phyloP scores from a whole-genome alignment of 305 asterid genomes.

The Euphrasia arctica region DNA sequence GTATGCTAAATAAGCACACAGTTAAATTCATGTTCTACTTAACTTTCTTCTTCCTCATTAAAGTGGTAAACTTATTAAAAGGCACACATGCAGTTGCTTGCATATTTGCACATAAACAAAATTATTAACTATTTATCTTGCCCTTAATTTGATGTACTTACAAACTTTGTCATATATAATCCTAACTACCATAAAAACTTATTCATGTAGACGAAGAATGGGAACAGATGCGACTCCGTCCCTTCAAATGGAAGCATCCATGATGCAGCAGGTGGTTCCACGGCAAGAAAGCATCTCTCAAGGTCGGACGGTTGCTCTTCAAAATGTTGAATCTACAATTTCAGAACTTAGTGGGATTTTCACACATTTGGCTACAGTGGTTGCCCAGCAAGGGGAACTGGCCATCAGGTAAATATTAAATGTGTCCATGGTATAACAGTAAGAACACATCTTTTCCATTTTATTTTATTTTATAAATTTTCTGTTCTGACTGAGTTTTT shows the following conservation, averaged over 20 bases:
- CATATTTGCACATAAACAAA: neutral
- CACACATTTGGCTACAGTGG: conserved; percentile 86
- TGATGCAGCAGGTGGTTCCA: conserved; percentile 76
- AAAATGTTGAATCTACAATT: conserved; percentile 67
- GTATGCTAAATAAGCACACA: neutral
- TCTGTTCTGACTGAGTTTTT: neutral
- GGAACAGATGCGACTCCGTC: conserved; percentile 45
- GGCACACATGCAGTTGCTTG: neutral
- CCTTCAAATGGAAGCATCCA: conserved; percentile 55
- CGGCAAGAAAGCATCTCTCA: conserved; percentile 60
- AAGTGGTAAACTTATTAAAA: conserved; percentile 1
- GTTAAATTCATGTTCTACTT: neutral
- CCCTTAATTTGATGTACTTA: conserved; percentile 8
- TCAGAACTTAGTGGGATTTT: conserved; percentile 69
- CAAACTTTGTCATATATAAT: conserved; percentile 11
- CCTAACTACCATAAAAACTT: conserved; percentile 15
- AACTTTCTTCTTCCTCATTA: conserved; percentile 6
- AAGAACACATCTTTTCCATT: neutral
- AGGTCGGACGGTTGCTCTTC: conserved; percentile 63
- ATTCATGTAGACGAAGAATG: conserved; percentile 50
- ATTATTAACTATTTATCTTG: neutral
- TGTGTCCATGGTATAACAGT: conserved; percentile 1
- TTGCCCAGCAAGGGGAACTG: conserved; percentile 79
- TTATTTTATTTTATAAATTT: neutral
- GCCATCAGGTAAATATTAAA: conserved; percentile 52